A percentile compares a stretch with the other conserved stretches of the same genome.
Conservation (phyloP, 192 early-diverging fungal genomes). For the Dissophora ornata region DNA sequence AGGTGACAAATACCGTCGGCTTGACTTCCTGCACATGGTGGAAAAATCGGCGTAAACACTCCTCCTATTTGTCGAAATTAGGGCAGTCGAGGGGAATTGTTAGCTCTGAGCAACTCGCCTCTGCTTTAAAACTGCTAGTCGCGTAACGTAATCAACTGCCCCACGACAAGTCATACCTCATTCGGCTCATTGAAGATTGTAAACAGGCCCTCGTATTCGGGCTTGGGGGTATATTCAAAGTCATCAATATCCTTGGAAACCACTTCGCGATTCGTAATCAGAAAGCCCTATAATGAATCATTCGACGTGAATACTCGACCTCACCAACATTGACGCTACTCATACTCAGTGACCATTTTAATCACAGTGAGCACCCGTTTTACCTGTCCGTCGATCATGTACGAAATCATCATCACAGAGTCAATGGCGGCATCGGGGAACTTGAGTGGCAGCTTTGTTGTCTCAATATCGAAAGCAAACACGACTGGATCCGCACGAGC, state of each 20-base stretch:
- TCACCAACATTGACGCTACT: no score
- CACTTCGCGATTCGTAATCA: conserved; percentile 98
- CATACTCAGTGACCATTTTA: no score
- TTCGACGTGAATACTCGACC: no score
- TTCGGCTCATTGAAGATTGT: conserved; percentile 94
- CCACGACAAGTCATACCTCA: conserved; percentile 79
- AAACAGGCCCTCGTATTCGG: conserved; percentile 95
- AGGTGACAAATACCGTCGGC: conserved; percentile 93
- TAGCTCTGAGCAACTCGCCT: no score
- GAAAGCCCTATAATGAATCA: conserved; percentile 76
- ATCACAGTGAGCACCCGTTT: no score
- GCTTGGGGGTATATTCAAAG: conserved; percentile 98
- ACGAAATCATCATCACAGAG: conserved; percentile 99
- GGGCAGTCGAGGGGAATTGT: no score
- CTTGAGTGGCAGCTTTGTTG: conserved; percentile 96
- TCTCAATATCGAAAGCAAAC: conserved; percentile 98
- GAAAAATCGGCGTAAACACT: conserved; percentile 88
- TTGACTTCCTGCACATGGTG: conserved; percentile 85
- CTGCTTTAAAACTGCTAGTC: no score
- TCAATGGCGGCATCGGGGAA: conserved; percentile 94
- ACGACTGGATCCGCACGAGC: conserved; percentile 95
- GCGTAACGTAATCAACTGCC: no score
- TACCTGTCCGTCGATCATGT: conserved; percentile 99
- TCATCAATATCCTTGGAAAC: conserved; percentile 96
- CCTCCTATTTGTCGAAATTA: conserved; percentile 49